Conservation (phyloP, 1,284 basidiomycete species). For the Fomitopsis schrenkii region DNA sequence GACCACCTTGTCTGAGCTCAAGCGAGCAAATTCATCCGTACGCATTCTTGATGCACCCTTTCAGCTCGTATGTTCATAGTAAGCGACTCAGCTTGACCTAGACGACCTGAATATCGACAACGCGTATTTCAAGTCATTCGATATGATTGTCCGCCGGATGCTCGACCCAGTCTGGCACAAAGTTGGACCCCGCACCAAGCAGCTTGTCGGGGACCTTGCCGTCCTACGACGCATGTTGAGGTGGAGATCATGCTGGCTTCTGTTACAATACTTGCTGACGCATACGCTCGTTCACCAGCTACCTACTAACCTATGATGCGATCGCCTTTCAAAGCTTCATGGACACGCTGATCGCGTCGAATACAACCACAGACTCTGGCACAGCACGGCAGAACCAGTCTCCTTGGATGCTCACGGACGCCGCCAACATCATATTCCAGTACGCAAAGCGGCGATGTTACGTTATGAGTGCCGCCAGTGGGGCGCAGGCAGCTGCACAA, state of each 20-base stretch:
- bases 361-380: slow-evolving; percentile 51
- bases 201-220: slow-evolving; percentile 86
- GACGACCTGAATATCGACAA: slow-evolving; percentile 94
- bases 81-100: slow-evolving; percentile 70
- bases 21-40: slow-evolving; percentile 83
- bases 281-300: slow-evolving; percentile 41
- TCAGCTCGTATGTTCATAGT: not conserved
- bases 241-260: slow-evolving; percentile 39
- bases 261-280: not conserved
- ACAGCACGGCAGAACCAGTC: slow-evolving; percentile 64
- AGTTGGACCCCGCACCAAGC: slow-evolving; percentile 88
- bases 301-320: slow-evolving; percentile 88
- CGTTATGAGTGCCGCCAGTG: slow-evolving; percentile 38
- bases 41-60: slow-evolving; percentile 17
- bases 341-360: slow-evolving; percentile 84
- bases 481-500: slow-evolving; percentile 8
- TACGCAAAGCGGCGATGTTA: slow-evolving; percentile 83
- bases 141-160: slow-evolving; percentile 83
- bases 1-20: slow-evolving; percentile 86
- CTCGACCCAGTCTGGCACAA: slow-evolving; percentile 97
- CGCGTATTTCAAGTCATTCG: slow-evolving; percentile 93
- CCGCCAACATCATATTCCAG: slow-evolving; percentile 85
- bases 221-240: slow-evolving; percentile 82
- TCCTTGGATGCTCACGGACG: slow-evolving; percentile 86
- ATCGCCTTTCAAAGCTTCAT: slow-evolving; percentile 91